phyloP scores from a whole-genome alignment of 345 rosid species.

The Brassica rapa region DNA sequence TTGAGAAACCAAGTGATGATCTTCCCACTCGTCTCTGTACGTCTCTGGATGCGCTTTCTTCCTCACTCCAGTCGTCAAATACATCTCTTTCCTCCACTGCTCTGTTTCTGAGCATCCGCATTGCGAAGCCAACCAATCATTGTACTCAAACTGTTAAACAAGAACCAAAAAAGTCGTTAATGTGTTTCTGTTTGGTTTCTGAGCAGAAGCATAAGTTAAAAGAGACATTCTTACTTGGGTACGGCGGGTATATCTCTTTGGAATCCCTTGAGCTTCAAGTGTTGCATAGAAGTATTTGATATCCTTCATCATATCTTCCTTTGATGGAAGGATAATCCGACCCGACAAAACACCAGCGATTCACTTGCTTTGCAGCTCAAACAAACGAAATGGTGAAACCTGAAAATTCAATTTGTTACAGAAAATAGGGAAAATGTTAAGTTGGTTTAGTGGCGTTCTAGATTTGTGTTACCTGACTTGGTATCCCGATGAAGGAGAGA shows the following conservation, averaged over 20 bases:
- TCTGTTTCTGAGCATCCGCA: slow-evolving; percentile 43
- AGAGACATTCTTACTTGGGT: slow-evolving; percentile 49
- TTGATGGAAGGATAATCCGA: slow-evolving; percentile 57
- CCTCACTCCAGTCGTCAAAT: background rate
- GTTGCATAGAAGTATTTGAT: slow-evolving; percentile 49
- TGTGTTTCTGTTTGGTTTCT: background rate
- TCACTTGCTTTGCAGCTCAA: slow-evolving; percentile 86
- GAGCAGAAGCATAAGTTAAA: background rate
- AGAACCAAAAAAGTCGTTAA: background rate
- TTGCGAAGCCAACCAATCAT: slow-evolving; percentile 60
- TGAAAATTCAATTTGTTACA: slow-evolving; percentile 24
- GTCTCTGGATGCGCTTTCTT: slow-evolving; percentile 36
- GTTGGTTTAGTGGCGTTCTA: background rate
- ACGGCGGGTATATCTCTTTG: slow-evolving; percentile 67
- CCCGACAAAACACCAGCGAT: slow-evolving; percentile 79
- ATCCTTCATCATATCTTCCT: slow-evolving; percentile 69
- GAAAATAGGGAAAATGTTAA: background rate
- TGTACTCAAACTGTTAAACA: slow-evolving; percentile 53
- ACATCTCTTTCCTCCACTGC: slow-evolving; percentile 65
- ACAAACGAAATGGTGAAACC: slow-evolving; percentile 64
- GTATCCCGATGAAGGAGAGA: slow-evolving; percentile 83
- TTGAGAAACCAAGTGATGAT: slow-evolving; percentile 47
- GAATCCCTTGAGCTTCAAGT: slow-evolving; percentile 59
- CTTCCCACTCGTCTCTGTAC: slow-evolving; percentile 69
- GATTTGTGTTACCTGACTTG: slow-evolving; percentile 58